These are phyloP conservation scores for Parastagonospora avenae DNA, from an alignment of 2,329 filamentous ascomycete genomes.

Conservation along the genomic window DNA sequence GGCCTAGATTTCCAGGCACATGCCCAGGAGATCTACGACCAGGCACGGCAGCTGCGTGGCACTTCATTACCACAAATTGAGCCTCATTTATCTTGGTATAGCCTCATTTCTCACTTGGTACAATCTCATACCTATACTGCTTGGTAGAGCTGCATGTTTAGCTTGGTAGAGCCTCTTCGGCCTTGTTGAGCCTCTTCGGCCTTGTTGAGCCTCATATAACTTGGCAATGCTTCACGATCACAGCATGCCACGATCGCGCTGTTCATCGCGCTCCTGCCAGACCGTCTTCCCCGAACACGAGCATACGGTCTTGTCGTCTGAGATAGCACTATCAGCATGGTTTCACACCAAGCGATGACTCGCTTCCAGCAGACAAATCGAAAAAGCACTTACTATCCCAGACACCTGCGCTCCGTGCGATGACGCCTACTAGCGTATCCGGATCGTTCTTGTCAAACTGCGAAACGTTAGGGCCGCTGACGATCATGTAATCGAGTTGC, in stretches of 20 bases:
- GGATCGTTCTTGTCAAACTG: constrained; percentile 66
- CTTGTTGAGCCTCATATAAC: not conserved
- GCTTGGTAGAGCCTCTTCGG: too few relatives aligned
- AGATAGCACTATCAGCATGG: constrained; percentile 2
- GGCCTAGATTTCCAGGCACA: constrained; percentile 37
- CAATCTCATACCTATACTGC: too few relatives aligned
- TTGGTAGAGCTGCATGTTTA: too few relatives aligned
- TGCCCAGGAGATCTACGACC: constrained; percentile 18
- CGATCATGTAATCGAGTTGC: not conserved
- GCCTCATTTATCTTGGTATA: constrained; percentile 22
- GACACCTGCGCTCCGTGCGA: constrained; percentile 93
- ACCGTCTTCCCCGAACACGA: constrained; percentile 97
- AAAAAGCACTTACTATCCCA: constrained; percentile 69
- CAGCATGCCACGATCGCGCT: constrained; percentile 88
- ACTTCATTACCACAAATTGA: constrained; percentile 18
- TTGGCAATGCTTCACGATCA: constrained; percentile 50
- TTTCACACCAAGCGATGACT: not conserved
- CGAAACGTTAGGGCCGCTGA: not conserved
- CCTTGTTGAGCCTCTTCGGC: too few relatives aligned
- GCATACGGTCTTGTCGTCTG: constrained; percentile 91
- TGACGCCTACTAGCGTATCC: constrained; percentile 87
- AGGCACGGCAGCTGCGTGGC: constrained; percentile 22
- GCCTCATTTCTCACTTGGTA: not conserved
- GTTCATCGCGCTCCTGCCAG: constrained; percentile 94
- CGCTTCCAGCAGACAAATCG: not conserved